Conservation (phyloP, 2,329 filamentous ascomycete species). For the Colletotrichum sp. region DNA sequence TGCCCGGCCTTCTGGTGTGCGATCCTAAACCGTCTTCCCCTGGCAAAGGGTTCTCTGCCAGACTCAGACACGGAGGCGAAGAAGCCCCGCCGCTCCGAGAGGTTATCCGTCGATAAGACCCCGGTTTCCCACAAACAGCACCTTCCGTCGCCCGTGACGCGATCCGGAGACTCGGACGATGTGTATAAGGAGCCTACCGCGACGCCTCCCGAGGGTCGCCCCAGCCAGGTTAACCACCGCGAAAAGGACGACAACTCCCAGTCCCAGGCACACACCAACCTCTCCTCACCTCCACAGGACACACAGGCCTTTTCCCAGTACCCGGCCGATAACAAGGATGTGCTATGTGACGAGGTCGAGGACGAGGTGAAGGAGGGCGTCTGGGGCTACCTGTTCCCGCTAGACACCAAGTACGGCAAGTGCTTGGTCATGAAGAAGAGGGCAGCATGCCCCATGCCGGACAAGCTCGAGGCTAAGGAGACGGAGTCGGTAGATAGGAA, state of each 20-base stretch:
- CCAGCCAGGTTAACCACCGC: slow-evolving; percentile 59
- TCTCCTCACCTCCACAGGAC: slow-evolving; percentile 70
- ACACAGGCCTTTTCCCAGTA: slow-evolving; percentile 73
- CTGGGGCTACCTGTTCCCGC: slow-evolving; percentile 92
- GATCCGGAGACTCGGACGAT: slow-evolving; percentile 52
- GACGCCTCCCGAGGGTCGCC: slow-evolving; percentile 68
- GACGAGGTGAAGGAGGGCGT: slow-evolving; percentile 86
- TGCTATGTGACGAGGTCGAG: slow-evolving; percentile 80
- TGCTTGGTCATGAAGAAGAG: slow-evolving; percentile 78
- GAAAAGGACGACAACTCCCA: slow-evolving; percentile 56
- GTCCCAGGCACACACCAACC: slow-evolving; percentile 35
- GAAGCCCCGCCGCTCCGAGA: slow-evolving; percentile 82
- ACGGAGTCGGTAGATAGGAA: slow-evolving; percentile 42
- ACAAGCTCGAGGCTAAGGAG: slow-evolving; percentile 43
- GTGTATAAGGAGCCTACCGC: slow-evolving; percentile 71
- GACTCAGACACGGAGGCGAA: slow-evolving; percentile 73
- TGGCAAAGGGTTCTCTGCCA: slow-evolving; percentile 67
- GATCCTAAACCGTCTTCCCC: slow-evolving; percentile 24
- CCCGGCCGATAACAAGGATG: slow-evolving; percentile 68
- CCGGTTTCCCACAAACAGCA: slow-evolving; percentile 69
- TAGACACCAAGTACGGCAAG: slow-evolving; percentile 72
- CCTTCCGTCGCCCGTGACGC: slow-evolving; percentile 82
- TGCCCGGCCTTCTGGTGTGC: slow-evolving; percentile 22
- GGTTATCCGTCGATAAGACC: slow-evolving; percentile 65
- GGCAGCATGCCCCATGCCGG: slow-evolving; percentile 69